A percentile compares a stretch with the other conserved stretches of the same genome.
These are phyloP conservation scores for Pichia cactophila DNA, from an alignment of 1,139 yeast species.

Conservation along the genomic window DNA sequence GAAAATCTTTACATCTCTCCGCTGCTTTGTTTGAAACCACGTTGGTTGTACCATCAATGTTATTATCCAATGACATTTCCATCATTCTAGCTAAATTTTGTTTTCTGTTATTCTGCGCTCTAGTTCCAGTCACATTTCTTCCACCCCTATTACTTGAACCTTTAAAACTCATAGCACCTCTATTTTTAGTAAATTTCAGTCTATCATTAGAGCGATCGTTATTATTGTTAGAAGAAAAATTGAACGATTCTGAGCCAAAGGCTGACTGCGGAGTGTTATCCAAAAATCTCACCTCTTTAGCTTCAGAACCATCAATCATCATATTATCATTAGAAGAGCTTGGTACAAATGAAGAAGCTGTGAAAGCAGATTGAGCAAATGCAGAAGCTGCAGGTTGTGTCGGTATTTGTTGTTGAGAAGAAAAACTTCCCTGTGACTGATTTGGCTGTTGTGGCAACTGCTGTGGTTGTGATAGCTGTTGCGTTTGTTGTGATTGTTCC, in stretches of 20 bases:
- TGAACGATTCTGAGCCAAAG: conserved; percentile 1
- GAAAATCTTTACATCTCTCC: conserved; percentile 73
- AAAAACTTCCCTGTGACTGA: conserved; percentile 14
- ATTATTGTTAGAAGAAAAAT: neutral
- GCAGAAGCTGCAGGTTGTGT: neutral
- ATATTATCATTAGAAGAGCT: neutral
- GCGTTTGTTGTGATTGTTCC: neutral
- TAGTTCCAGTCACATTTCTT: neutral
- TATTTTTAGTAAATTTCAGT: conserved; percentile 8
- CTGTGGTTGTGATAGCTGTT: conserved; percentile 4
- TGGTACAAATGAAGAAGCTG: conserved; percentile 4
- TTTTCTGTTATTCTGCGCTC: conserved; percentile 4
- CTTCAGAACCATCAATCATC: conserved; percentile 4
- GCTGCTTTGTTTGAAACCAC: conserved; percentile 35
- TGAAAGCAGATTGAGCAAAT: conserved; percentile 8
- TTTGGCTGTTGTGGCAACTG: conserved; percentile 7
- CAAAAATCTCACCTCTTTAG: conserved; percentile 10
- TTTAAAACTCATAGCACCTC: conserved; percentile 5
- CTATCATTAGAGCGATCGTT: conserved; percentile 1
- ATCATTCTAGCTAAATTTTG: conserved; percentile 23
- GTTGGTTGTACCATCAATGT: conserved; percentile 17
- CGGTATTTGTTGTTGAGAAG: conserved; percentile 2
- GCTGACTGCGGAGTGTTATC: conserved; percentile 4
- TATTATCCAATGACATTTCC: conserved; percentile 28
- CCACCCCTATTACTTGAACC: conserved; percentile 7